Conservation (phyloP, 2,329 filamentous ascomycete genomes). For the Sarocladium brachiariae region DNA sequence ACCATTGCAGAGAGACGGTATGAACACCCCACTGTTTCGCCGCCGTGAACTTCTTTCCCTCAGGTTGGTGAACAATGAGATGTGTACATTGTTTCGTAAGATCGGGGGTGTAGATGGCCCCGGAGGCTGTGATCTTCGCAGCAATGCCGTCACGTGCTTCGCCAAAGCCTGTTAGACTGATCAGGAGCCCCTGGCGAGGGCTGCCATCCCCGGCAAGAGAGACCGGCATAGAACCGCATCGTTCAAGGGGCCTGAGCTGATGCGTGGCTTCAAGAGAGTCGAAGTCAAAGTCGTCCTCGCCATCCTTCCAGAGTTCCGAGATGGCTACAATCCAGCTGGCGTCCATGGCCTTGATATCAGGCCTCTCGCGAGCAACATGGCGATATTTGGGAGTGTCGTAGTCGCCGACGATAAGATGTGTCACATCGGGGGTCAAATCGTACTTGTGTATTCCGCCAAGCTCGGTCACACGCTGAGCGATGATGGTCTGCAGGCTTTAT, state of each 20-base stretch:
- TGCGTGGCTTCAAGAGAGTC: constrained; percentile 59
- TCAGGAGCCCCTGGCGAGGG: constrained; percentile 31
- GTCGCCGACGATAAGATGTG: constrained; percentile 86
- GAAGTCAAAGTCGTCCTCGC: constrained; percentile 70
- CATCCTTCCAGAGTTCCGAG: constrained; percentile 67
- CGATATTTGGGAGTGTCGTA: constrained; percentile 90
- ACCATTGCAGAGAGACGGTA: constrained; percentile 78
- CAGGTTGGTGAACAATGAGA: constrained; percentile 69
- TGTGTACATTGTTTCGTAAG: constrained; percentile 82
- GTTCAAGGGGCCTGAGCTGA: constrained; percentile 57
- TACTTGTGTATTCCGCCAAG: constrained; percentile 85
- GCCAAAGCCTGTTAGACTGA: constrained; percentile 53
- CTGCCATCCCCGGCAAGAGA: constrained; percentile 15
- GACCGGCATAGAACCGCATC: constrained; percentile 31
- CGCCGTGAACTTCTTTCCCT: constrained; percentile 84
- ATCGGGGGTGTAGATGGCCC: constrained; percentile 81
- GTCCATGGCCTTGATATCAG: constrained; percentile 76
- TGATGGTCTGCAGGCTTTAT: constrained; percentile 35
- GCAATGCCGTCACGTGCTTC: constrained; percentile 65
- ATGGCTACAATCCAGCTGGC: constrained; percentile 82
- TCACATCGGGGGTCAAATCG: constrained; percentile 92
- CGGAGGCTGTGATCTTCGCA: constrained; percentile 58
- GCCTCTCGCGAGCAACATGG: constrained; percentile 84
- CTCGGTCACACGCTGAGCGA: constrained; percentile 60
- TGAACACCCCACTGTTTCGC: constrained; percentile 77